Evolutionary conservation across 148 eudicot genomes (phyloP).

Genomic region (Rhododendron ferrugineum): DNA sequence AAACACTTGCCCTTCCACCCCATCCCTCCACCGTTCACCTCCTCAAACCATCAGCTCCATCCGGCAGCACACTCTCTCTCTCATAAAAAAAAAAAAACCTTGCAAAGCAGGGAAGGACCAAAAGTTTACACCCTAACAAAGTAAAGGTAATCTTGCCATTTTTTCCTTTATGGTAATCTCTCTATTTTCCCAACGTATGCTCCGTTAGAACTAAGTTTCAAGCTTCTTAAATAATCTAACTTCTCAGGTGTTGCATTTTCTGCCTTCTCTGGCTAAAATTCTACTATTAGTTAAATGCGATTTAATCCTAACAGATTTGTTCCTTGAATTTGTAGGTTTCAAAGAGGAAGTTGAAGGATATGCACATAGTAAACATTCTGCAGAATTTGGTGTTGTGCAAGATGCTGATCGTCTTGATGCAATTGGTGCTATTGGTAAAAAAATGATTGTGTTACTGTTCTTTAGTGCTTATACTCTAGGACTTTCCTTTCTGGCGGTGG

Average conservation of each 20-base stretch:
- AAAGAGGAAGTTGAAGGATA: slow-evolving; percentile 67
- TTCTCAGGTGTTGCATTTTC: background rate
- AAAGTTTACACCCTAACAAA: background rate
- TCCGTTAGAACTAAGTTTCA: background rate
- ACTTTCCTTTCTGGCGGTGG: background rate
- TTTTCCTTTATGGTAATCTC: background rate
- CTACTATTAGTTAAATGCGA: background rate
- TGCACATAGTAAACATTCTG: slow-evolving; percentile 23
- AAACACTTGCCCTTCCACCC: background rate
- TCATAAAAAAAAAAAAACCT: background rate
- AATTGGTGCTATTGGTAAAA: slow-evolving; percentile 52
- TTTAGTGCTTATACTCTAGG: background rate
- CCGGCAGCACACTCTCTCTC: background rate
- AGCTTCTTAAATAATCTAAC: background rate
- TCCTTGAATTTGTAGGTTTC: slow-evolving; percentile 49
- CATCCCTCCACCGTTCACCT: background rate
- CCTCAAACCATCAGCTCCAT: background rate
- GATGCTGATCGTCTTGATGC: slow-evolving; percentile 99
- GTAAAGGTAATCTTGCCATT: background rate
- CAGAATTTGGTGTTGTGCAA: slow-evolving; percentile 90
- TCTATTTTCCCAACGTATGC: background rate
- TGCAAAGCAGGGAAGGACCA: background rate
- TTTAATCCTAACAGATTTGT: background rate
- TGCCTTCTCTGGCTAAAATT: background rate
- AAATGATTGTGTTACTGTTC: slow-evolving; percentile 3